Evolutionary conservation across 164 flowering plant species (phyloP).

Genomic region (Santalum album): DNA sequence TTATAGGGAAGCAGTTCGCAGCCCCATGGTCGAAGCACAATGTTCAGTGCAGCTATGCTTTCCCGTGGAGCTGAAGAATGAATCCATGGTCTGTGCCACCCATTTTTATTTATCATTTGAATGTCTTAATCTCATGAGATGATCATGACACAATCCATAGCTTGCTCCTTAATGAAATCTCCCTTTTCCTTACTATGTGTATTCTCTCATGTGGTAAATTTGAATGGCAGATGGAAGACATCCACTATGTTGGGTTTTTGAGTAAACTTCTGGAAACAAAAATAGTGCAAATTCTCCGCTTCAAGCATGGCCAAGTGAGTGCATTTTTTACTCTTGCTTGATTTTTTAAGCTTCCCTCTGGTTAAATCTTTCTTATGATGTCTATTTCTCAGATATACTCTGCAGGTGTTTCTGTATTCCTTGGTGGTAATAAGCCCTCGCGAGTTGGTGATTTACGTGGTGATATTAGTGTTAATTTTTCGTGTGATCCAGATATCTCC

Average conservation of each 20-base stretch:
- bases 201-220: conserved; percentile 7
- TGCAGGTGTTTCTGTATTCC: conserved; percentile 85
- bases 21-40: conserved; percentile 97
- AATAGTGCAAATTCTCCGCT: conserved; percentile 84
- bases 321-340: not conserved
- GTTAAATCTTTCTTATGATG: conserved; percentile 2
- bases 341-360: not conserved
- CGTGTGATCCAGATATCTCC: conserved; percentile 89
- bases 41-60: conserved; percentile 89
- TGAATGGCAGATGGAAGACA: conserved; percentile 65
- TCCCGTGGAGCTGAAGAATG: conserved; percentile 84
- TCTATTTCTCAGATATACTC: conserved; percentile 61
- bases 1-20: conserved; percentile 75
- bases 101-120: conserved; percentile 1
- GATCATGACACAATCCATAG: not conserved
- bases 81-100: conserved; percentile 46
- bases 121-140: conserved; percentile 1
- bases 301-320: conserved; percentile 89
- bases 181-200: not conserved
- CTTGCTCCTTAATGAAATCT: conserved; percentile 2
- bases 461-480: conserved; percentile 80
- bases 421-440: conserved; percentile 93
- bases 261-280: conserved; percentile 90
- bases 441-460: conserved; percentile 83
- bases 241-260: conserved; percentile 75